phyloP scores from a whole-genome alignment of 148 eudicot species.

The Rhododendron vialii region DNA sequence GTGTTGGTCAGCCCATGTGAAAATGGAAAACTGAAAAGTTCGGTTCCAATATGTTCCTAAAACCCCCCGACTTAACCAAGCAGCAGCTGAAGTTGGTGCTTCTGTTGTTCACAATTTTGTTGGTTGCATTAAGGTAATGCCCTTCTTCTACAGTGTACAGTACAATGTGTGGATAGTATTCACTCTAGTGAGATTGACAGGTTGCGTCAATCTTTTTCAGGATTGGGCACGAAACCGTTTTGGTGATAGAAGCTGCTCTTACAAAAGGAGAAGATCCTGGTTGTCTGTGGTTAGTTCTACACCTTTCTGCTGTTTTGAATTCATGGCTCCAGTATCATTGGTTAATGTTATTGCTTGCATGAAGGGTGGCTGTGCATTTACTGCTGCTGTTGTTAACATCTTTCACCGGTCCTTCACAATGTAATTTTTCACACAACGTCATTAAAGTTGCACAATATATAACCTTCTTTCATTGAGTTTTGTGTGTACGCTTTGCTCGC shows the following conservation, averaged over 20 bases:
- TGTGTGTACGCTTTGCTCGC: too few relatives aligned
- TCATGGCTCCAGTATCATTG: neutral
- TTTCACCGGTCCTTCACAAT: neutral
- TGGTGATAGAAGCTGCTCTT: conserved; percentile 87
- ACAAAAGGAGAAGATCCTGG: conserved; percentile 96
- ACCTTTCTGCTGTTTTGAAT: neutral
- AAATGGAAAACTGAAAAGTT: too few relatives aligned
- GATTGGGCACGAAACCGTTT: conserved; percentile 92
- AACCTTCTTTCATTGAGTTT: neutral
- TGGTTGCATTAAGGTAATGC: too few relatives aligned
- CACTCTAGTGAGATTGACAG: neutral
- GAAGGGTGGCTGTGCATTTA: neutral
- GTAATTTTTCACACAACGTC: neutral
- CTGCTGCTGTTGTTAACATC: neutral
- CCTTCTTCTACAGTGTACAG: too few relatives aligned
- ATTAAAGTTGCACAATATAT: neutral
- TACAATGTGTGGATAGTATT: neutral
- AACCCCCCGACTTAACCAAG: too few relatives aligned
- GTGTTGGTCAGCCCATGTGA: too few relatives aligned
- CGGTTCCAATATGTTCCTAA: too few relatives aligned
- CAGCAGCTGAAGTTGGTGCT: too few relatives aligned
- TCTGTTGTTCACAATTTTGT: too few relatives aligned
- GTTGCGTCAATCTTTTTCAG: conserved; percentile 26
- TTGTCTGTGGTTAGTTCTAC: conserved; percentile 66
- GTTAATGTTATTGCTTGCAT: neutral